Evolutionary conservation across 768 basidiomycete genomes (phyloP), one percentile per base, ranked within the genome.

Genomic region (Hygrophoropsis aurantiaca): DNA sequence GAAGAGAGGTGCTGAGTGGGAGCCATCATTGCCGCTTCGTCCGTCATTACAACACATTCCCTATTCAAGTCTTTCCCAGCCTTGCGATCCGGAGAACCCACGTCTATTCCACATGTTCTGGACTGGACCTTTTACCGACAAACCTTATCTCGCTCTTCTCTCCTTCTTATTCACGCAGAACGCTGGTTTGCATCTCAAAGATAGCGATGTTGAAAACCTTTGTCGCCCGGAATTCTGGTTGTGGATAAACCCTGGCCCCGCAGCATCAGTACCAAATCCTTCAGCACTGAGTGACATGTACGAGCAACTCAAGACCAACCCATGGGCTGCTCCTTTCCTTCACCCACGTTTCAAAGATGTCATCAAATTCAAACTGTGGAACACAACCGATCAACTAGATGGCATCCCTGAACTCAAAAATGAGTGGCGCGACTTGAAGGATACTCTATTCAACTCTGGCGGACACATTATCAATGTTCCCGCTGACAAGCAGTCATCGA

Each of bases 161-260:
- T 97, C 94, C 15, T 99, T 93, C 76, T 78, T 98, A 27, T 98
- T 85, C 72, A 97, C 95, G 3, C 97, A 99, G 65, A 97, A 97
- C 60, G 80, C 88, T 13, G 91, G 87, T 11, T 74, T 99, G 20
- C 85, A 95, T 57, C 64, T 82, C 19, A 73, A 79, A 43, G 72
- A 82, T 43, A 69, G 64, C n/a, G 42, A 52, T 0, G 70, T 71
- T 6, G 51, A 61, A 4, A 46, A 57, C 11, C 61, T 78, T 15
- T 99, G 97, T 66, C 79, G 93, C 27, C 91, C 97, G 1, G 82
- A 94, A 58, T 89, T 98, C 61, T 97, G 93, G 93, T 68, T 98
- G 40, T 99, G 95, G 95, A 94, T 98, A 63, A 97, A 95, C 62
- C 94, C 95, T 8, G 94, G 93, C n/a, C 93, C 94, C 3, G 94